Percentiles rank a stretch among this genome's conserved stretches.
Evolutionary conservation across 2,329 filamentous ascomycete genomes (phyloP).

Genomic region (Fonsecaea monophora): DNA sequence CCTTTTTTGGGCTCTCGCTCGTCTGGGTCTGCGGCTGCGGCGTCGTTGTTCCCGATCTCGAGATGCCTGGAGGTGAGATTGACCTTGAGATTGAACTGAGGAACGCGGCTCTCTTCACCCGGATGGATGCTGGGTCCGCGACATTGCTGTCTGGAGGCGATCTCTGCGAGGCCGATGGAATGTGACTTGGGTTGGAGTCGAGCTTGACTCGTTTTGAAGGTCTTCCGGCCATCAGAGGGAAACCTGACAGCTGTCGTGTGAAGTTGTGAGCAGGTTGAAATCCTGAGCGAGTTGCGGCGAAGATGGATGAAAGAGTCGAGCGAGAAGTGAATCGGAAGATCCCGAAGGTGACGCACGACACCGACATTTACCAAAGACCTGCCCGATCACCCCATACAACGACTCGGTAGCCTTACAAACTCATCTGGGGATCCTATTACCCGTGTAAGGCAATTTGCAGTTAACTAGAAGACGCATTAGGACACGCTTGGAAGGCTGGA

Average conservation of each 20-base stretch:
- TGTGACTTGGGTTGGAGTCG: not conserved
- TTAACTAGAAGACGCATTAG: not conserved
- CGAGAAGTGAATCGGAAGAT: not conserved
- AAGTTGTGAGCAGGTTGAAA: not conserved
- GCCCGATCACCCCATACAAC: not conserved
- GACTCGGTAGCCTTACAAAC: not conserved
- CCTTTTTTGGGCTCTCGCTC: not conserved
- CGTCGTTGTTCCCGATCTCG: constrained; percentile 22
- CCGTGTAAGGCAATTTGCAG: not conserved
- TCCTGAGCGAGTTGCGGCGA: not conserved
- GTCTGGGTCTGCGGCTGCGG: constrained; percentile 1
- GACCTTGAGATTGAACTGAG: constrained; percentile 33
- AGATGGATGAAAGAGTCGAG: not conserved
- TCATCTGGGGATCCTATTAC: not conserved
- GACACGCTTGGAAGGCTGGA: not conserved
- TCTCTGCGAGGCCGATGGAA: not conserved
- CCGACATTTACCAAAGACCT: not conserved
- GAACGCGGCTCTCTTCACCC: constrained; percentile 29
- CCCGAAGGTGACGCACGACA: not conserved
- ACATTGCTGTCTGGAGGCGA: not conserved
- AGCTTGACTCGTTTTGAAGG: constrained; percentile 29
- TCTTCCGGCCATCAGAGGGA: constrained; percentile 23
- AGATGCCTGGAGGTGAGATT: constrained; percentile 31
- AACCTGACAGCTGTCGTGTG: not conserved
- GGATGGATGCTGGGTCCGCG: constrained; percentile 21